Base-by-base conservation (phyloP, 331 rosid species). In the Pyracantha coccinea region DNA sequence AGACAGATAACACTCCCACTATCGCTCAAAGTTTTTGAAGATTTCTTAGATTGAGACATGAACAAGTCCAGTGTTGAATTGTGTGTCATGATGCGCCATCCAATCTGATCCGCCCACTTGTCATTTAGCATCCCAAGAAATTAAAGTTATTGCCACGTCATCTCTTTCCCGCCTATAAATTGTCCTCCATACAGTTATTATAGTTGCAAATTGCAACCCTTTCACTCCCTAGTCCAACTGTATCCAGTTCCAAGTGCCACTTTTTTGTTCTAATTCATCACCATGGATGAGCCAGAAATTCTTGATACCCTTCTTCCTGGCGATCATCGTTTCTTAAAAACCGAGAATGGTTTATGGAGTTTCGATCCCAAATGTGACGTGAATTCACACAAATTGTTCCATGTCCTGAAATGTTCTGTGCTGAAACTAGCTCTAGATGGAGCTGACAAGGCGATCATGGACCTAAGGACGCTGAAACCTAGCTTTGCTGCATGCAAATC, bases 401-500 rank as follows among this genome's bases (percentile, higher is more conserved):
- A 68, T 59, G 44, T 50, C 50, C 45, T 74, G 23, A 74, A 74
- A 55, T 68, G 41, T 69, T 74, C 75, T 50, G 0, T 61, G 68
- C 76, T 80, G 33, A 80, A 75, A 45, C 15, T 68, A 45, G 71
- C 72, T 9, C 65, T 52, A 20, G 33, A 33, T 61, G 83, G 83
- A 12, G 83, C 68, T 25, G 76, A 50, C 71, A 69, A 29, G 58
- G 72, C 9, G 41, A 14, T 79, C 24, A 79, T 11, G 75, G 79
- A 68, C 72, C 60, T 4, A 6, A 52, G 57, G 63, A 28, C 19
- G 11, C 61, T 24, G 23, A 62, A 75, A 68, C 15, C 4, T n/a
- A 38, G 29, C 54, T 25, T 66, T 12, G 4, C 47, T 8, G 19
- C 38, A n/a, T n/a, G 55, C 38, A 25, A 59, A 73, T 29, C n/a